Evolutionary conservation across 164 flowering plant species (phyloP).

Genomic region (Stephania cephalantha): DNA sequence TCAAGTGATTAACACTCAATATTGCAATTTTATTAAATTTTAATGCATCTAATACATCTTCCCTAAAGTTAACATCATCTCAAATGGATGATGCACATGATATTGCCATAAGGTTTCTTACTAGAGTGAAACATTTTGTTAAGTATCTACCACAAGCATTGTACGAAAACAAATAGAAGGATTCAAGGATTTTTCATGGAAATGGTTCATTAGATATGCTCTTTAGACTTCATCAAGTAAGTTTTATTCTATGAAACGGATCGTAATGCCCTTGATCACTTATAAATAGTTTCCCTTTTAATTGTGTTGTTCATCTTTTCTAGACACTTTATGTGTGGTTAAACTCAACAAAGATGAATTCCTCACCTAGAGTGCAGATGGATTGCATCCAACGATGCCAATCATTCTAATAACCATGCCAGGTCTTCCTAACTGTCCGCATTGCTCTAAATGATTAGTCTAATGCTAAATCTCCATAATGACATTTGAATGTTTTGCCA

Average conservation of each 20-base stretch:
- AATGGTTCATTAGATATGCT: constrained; percentile 89
- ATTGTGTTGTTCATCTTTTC: neutral
- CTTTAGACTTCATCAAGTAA: constrained; percentile 94
- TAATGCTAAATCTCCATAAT: neutral
- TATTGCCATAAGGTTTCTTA: constrained; percentile 47
- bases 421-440: constrained; percentile 37
- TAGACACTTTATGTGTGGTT: constrained; percentile 92
- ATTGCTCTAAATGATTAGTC: neutral
- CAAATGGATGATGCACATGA: constrained; percentile 73
- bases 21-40: no score
- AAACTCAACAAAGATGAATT: constrained; percentile 71
- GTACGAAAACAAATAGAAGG: constrained; percentile 34
- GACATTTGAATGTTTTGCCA: neutral
- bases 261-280: neutral
- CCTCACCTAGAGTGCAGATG: constrained; percentile 68
- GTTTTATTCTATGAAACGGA: neutral
- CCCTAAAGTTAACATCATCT: no score
- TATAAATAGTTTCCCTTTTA: constrained; percentile 4
- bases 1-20: no score
- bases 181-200: constrained; percentile 69
- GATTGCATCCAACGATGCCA: constrained; percentile 46
- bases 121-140: constrained; percentile 70
- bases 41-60: no score
- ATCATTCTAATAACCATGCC: constrained; percentile 57
- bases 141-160: constrained; percentile 46